Percentiles rank a stretch among this genome's conserved stretches.
Evolutionary conservation across 2,329 filamentous ascomycete genomes (phyloP).

Genomic region (Pyrenochaeta sp.): DNA sequence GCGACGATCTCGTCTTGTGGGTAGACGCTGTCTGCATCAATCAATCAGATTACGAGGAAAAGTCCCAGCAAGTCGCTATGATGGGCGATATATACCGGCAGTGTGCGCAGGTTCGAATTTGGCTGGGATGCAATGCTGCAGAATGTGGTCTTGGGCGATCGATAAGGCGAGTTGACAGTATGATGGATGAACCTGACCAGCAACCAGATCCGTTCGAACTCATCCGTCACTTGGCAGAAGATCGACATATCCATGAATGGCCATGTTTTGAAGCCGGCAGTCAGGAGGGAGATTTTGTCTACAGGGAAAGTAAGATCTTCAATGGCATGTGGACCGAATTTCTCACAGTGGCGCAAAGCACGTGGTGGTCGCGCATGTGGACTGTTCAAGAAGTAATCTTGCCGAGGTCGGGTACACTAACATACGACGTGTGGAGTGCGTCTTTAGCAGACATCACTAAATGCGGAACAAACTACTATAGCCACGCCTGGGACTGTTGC

Average conservation of each 20-base stretch:
- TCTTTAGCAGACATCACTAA: not conserved
- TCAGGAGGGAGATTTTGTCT: not conserved
- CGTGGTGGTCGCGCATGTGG: constrained; percentile 6
- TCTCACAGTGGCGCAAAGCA: not conserved
- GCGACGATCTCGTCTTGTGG: not conserved
- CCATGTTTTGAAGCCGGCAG: not conserved
- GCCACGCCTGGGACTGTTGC: not conserved
- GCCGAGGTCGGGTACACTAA: not conserved
- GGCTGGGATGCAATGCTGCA: not conserved
- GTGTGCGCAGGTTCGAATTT: constrained; percentile 1
- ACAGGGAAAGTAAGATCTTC: not conserved
- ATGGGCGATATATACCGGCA: constrained; percentile 1
- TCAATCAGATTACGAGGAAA: not conserved
- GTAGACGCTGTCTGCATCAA: not conserved
- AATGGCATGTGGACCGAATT: not conserved
- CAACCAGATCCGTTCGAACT: not conserved
- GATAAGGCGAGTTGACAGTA: not conserved
- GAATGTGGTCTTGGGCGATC: not conserved
- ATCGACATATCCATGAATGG: not conserved
- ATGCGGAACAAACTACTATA: not conserved
- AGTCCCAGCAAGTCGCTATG: constrained; percentile 5
- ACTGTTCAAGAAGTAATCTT: constrained; percentile 5
- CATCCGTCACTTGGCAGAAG: not conserved
- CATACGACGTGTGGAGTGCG: not conserved
- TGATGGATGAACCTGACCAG: not conserved